Conservation (phyloP, 371 early-diverging fungal species). For the Mortierella sp. region DNA sequence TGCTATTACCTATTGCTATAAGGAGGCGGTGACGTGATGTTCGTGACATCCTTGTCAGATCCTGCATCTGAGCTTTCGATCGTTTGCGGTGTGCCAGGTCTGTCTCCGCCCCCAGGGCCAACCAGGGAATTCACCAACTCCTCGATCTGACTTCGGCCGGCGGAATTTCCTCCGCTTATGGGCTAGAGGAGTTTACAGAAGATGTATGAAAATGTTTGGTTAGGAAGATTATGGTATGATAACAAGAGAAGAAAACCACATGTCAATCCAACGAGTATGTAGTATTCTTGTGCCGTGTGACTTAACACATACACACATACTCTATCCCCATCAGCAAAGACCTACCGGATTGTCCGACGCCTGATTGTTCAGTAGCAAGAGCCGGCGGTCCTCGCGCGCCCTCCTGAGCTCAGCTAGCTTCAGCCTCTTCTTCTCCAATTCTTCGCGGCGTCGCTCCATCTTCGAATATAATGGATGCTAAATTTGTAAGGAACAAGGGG, state of each 20-base stretch:
- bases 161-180: conserved; percentile 17
- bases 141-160: conserved; percentile 72
- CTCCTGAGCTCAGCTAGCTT: conserved; percentile 91
- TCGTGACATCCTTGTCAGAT: conserved; percentile 59
- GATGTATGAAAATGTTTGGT: background rate
- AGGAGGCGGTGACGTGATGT: conserved; percentile 54
- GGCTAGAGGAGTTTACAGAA: conserved; percentile 2
- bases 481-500: background rate
- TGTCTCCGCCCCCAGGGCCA: too few relatives aligned
- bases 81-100: conserved; percentile 65
- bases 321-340: background rate
- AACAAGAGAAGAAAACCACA: conserved; percentile 14
- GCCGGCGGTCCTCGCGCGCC: conserved; percentile 84
- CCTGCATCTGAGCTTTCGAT: conserved; percentile 63
- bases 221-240: background rate
- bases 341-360: conserved; percentile 40
- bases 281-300: background rate
- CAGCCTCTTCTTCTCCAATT: conserved; percentile 90
- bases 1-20: conserved; percentile 40
- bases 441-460: conserved; percentile 84
- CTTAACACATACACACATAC: background rate
- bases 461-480: conserved; percentile 1
- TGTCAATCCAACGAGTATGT: conserved; percentile 10
- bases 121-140: conserved; percentile 85
- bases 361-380: conserved; percentile 58